Base-by-base conservation (phyloP, 441 rosid genomes). In the Euphorbia schlechtendalii region DNA sequence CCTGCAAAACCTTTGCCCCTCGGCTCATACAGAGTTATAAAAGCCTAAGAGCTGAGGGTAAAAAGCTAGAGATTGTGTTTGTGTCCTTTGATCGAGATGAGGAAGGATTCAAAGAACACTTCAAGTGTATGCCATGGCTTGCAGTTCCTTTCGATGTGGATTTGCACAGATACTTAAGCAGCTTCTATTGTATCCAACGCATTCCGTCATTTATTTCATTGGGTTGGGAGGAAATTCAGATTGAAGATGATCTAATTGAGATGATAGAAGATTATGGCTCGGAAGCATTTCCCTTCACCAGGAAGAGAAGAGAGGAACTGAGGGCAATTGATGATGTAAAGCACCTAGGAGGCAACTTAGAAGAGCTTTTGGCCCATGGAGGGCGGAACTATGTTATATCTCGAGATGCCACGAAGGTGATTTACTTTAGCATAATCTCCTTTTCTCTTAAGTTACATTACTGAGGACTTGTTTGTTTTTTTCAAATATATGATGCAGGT, bases 51-150 rank as follows among this genome's bases (percentile, higher is more conserved):
- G 67, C 61, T 54, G 78, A 63, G 30, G 91, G 81, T 40, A 76
- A 76, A 74, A 82, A 71, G 45, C 72, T 89, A 5, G 92, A 89
- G 84, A 83, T 89, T 72, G 72, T 89, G 52, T 78, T 90, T 34
- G 68, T 87, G 48, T 86, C 96, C 22, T 83, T 82, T 57, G 96
- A 87, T 73, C 85, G 77, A 27, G 84, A 87, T 27, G 81, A 83
- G 70, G 71, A 77, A 61, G 86, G 67, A 58, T 87, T 84, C 71
- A 71, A 76, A 60, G 86, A 84, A 28, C 89, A 90, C 64, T 86
- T 84, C 77, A 75, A 77, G 81, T 69, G 65, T 76, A 90, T 90
- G 95, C 84, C 95, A 36, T 86, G 96, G 96, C 87, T 84, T 20
- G 85, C 89, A 11, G 81, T 86, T 70, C 90, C 95, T 18, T 87